Evolutionary conservation across 148 eudicot species (phyloP), one percentile per base, ranked within the genome.

Genomic region (Mesembryanthemum crystallinum): DNA sequence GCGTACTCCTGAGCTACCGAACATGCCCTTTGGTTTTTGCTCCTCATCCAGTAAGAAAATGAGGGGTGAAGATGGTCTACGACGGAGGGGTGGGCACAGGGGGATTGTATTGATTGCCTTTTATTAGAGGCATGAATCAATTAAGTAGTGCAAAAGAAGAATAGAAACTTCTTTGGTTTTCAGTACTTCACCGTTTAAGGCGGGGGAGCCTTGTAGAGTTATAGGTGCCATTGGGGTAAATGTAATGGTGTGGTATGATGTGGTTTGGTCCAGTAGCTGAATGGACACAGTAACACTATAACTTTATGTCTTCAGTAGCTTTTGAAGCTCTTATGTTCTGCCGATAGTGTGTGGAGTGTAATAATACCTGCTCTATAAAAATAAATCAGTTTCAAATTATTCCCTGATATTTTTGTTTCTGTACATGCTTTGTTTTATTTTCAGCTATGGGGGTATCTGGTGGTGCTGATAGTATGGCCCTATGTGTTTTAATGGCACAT

Each of bases 401-500:
- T 76, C 17, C 25, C n/a, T 23, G 27, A 43, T 43, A 12, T 68
- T 28, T n/a, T 42, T 35, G 0, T 4, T 21, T 11, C 5, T 75
- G 39, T 18, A 51, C 4, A 49, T 24, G 37, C 21, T 71, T 54
- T 76, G 51, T 58, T 72, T 58, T 64, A 28, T 74, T 83, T 75
- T 81, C 85, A 95, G 99, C 94, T 75, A 74, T 95, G 45, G 97
- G 94, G 30, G 99, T 95, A 55, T 92, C 99, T 69, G 99, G 99
- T 74, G 99, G 99, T 68, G 92, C 99, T 69, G 99, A 95, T 76
- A 95, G 99, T 81, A 87, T 95, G 84, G 97, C 97, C 18, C 73
- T 95, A 5, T 95, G 99, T 79, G 78, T 87, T 64, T 62, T 95
- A 25, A 84, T 90, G 81, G 88, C 94, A 67, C 82, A 75, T 37